Conservation (phyloP, 2,329 filamentous ascomycete species). For the Ophiostoma ulmi region DNA sequence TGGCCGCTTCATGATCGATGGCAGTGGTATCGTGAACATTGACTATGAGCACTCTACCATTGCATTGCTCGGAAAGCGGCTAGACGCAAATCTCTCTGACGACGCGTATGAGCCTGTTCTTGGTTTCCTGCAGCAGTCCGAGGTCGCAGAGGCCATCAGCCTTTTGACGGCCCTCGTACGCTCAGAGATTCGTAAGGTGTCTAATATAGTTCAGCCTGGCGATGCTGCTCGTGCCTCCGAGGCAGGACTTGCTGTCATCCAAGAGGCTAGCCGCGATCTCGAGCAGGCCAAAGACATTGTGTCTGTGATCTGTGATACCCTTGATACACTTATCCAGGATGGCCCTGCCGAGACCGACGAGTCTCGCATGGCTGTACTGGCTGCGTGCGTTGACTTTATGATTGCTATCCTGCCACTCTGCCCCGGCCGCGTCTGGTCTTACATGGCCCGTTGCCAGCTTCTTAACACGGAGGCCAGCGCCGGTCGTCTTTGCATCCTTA, state of each 20-base stretch:
- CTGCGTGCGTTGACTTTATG: conserved; percentile 74
- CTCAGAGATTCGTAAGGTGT: conserved; percentile 41
- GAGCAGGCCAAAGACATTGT: conserved; percentile 67
- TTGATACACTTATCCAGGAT: conserved; percentile 65
- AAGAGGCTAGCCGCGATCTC: conserved; percentile 53
- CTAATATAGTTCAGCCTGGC: conserved; percentile 22
- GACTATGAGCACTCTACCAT: conserved; percentile 77
- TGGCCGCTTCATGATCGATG: conserved; percentile 71
- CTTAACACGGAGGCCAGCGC: conserved; percentile 71
- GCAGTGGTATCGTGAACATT: conserved; percentile 67
- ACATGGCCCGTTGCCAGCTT: conserved; percentile 74
- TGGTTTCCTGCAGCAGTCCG: conserved; percentile 52
- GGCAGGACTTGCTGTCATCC: conserved; percentile 46
- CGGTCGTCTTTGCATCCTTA: conserved; percentile 70
- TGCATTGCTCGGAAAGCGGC: conserved; percentile 69
- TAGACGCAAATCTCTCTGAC: conserved; percentile 61
- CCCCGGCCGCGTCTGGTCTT: conserved; percentile 84
- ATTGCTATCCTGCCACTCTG: conserved; percentile 66
- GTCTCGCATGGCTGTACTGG: conserved; percentile 59
- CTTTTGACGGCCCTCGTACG: conserved; percentile 67
- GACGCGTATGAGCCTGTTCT: conserved; percentile 51
- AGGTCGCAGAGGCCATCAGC: conserved; percentile 66
- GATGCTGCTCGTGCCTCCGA: conserved; percentile 30
- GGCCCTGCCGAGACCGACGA: conserved; percentile 54
- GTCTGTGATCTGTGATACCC: conserved; percentile 73